phyloP scores from a whole-genome alignment of 495 filamentous ascomycete species.

The Neurospora discreta region DNA sequence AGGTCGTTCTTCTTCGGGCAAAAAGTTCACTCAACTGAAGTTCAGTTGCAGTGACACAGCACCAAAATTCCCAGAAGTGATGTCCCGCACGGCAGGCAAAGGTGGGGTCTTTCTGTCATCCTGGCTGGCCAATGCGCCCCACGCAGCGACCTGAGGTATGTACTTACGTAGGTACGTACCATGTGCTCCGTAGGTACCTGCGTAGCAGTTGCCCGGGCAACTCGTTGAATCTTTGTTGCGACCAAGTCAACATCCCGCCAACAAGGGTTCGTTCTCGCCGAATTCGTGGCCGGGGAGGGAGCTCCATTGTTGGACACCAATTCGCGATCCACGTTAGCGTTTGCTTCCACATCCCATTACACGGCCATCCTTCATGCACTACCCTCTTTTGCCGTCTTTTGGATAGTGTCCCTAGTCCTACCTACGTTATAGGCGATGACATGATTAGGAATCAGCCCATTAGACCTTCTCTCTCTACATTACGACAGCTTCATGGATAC shows the following conservation, averaged over 20 bases:
- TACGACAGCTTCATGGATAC: slow-evolving; percentile 33
- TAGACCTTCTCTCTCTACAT: slow-evolving; percentile 4
- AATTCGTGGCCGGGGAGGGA: neutral
- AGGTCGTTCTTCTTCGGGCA: neutral
- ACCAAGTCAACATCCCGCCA: neutral
- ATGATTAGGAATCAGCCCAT: slow-evolving; percentile 22
- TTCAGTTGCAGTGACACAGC: neutral
- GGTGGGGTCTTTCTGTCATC: neutral
- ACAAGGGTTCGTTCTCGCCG: neutral
- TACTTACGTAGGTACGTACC: neutral
- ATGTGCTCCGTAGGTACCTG: neutral
- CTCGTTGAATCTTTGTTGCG: neutral
- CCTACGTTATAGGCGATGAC: slow-evolving; percentile 2
- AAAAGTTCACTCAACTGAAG: neutral
- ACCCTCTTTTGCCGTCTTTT: slow-evolving; percentile 1
- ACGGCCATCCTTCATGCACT: neutral
- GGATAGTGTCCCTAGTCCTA: slow-evolving; percentile 4
- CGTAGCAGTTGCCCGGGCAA: neutral
- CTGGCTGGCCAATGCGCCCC: neutral
- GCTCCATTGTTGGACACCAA: neutral
- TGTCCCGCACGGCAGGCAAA: neutral
- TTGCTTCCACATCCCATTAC: neutral
- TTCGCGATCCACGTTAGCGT: neutral
- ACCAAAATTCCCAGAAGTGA: neutral
- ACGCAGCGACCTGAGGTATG: no score